Conservation (phyloP, 441 rosid species). For the Eutrema salsugineum region DNA sequence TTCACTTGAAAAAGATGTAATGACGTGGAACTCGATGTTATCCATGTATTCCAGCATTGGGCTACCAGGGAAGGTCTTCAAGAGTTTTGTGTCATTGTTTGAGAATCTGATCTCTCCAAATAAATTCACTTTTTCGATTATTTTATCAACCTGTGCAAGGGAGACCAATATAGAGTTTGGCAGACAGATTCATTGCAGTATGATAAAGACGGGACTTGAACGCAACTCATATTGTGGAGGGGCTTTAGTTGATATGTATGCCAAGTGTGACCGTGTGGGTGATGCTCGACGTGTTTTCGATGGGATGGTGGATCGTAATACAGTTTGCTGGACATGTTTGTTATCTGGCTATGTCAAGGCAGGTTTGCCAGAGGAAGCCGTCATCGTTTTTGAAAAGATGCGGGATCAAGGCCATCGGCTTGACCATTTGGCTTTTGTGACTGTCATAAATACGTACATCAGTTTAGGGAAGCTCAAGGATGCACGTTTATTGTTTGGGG, state of each 20-base stretch:
- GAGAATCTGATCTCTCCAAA: conserved; percentile 45
- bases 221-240: conserved; percentile 60
- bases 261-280: conserved; percentile 50
- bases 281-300: conserved; percentile 67
- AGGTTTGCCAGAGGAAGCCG: conserved; percentile 67
- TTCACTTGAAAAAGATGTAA: conserved; percentile 46
- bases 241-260: conserved; percentile 79
- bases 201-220: conserved; percentile 59
- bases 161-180: conserved; percentile 48
- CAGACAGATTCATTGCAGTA: conserved; percentile 53
- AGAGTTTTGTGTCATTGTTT: conserved; percentile 38
- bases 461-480: conserved; percentile 65
- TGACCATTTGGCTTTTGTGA: conserved; percentile 70
- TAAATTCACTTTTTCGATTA: conserved; percentile 73
- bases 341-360: conserved; percentile 70
- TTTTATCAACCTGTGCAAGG: conserved; percentile 68
- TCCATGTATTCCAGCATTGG: conserved; percentile 63
- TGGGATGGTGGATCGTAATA: conserved; percentile 52
- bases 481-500: conserved; percentile 54
- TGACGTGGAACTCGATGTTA: conserved; percentile 75
- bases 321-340: conserved; percentile 86
- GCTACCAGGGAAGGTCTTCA: conserved; percentile 35
- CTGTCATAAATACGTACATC: conserved; percentile 56
- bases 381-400: conserved; percentile 56
- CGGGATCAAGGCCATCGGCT: conserved; percentile 47